These are phyloP conservation scores for Aspergillus aculeatinus DNA, from an alignment of 2,329 filamentous ascomycete species.

Conservation along the genomic window DNA sequence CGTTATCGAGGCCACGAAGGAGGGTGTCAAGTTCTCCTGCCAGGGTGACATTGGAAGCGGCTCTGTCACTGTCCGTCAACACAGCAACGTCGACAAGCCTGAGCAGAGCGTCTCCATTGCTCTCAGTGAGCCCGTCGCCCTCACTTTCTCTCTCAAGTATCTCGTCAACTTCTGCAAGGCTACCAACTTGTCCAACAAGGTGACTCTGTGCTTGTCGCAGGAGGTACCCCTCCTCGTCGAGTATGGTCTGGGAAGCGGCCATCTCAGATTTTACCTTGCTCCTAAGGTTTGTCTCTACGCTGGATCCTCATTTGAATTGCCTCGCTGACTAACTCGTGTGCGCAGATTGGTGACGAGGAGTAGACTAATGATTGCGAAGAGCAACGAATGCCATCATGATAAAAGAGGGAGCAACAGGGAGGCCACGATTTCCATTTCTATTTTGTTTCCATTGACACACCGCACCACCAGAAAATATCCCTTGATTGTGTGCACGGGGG, in stretches of 20 bases:
- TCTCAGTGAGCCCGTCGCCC: conserved; percentile 84
- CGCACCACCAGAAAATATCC: conserved; percentile 25
- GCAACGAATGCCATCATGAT: conserved; percentile 29
- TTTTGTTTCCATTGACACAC: conserved; percentile 12
- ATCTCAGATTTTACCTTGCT: conserved; percentile 94
- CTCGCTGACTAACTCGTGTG: neutral
- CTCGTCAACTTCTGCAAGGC: conserved; percentile 99
- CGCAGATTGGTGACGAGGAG: conserved; percentile 63
- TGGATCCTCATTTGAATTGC: neutral
- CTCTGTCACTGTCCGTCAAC: conserved; percentile 84
- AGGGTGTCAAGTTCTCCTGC: conserved; percentile 93
- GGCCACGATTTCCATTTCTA: conserved; percentile 47
- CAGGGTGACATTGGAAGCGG: conserved; percentile 95
- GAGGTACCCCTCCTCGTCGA: conserved; percentile 96
- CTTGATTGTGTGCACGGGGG: conserved; percentile 16
- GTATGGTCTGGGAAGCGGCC: conserved; percentile 80
- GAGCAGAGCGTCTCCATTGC: conserved; percentile 83
- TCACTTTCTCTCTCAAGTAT: conserved; percentile 99
- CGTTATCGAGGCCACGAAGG: conserved; percentile 92
- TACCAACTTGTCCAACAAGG: conserved; percentile 72
- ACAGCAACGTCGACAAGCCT: conserved; percentile 86
- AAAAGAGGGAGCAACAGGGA: conserved; percentile 40
- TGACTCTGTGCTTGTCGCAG: conserved; percentile 91
- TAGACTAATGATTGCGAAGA: conserved; percentile 30
- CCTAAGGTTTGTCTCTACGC: conserved; percentile 71